Evolutionary conservation across 768 basidiomycete species (phyloP), one percentile per base, ranked within the genome.

Genomic region (Tulasnella sp.): DNA sequence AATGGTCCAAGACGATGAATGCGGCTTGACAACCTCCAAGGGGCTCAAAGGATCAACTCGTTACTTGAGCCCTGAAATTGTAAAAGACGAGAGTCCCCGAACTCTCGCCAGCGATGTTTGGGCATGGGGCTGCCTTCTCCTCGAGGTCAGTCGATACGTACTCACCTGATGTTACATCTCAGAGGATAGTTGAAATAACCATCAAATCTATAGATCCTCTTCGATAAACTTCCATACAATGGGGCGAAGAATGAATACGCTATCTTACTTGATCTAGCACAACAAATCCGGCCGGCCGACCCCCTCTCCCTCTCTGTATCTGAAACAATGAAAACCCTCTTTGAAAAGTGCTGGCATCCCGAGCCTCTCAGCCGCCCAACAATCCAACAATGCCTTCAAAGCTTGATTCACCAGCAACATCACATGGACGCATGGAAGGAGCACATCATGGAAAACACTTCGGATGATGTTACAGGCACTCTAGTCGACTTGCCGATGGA

Each of bases 101-200:
- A 78, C 77, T 3, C 31, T 78, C 0, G 39, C 52, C 27, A 78
- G 38, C 39, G 77, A 78, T 27, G 48, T 78, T 18, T 78, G 77
- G 77, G 62, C 77, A 36, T 78, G 56, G 56, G 77, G 77, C 4
- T 78, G 77, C 34, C 62, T 78, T 38, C 34, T 77, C 24, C 76
- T 76, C 14, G 75, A 76, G 75, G 75, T 76, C 21, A 1, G 75
- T 19, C 44, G 19, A 40, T 34, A 31, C 39, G 38, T 19, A 14
- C 62, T 42, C 18, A 39, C 39, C 39, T 40, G 39, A 3, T 10
- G 3, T 40, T 3, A 44, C 44, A 44, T 18, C 44, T 44, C 3
- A n/a, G 12, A 16, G 44, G 44, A 44, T 18, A 18, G 12, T 44
- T 36, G 2, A 40, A 38, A 31, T 34, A 6, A 40, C 21, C 9